A percentile compares a stretch with the other conserved stretches of the same genome.
phyloP scores from a whole-genome alignment of 2,329 filamentous ascomycete genomes.

The Monosporascus cannonballus region DNA sequence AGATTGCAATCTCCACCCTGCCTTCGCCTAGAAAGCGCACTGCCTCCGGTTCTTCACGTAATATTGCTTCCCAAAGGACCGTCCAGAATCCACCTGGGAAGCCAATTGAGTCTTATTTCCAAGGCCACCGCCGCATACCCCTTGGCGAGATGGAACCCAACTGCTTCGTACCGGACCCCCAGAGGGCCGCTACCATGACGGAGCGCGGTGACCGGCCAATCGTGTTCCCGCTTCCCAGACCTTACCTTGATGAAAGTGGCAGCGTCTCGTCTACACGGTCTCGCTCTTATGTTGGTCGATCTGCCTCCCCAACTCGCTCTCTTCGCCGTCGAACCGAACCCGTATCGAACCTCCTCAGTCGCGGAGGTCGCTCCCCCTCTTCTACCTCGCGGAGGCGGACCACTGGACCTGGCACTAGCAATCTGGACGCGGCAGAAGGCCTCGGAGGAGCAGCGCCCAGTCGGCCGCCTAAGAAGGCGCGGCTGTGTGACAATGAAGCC shows the following conservation, averaged over 20 bases:
- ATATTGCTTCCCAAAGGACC: constrained; percentile 8
- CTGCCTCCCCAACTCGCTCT: constrained; percentile 31
- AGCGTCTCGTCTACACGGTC: constrained; percentile 10
- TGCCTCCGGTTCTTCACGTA: constrained; percentile 18
- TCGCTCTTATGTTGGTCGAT: constrained; percentile 23
- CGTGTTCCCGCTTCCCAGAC: constrained; percentile 53
- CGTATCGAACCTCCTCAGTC: constrained; percentile 35
- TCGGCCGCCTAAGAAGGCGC: constrained; percentile 51
- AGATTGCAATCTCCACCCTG: constrained; percentile 38
- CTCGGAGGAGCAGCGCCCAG: constrained; percentile 3
- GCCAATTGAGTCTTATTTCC: constrained; percentile 51
- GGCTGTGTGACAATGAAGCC: constrained; percentile 42
- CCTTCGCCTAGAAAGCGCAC: constrained; percentile 35
- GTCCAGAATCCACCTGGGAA: constrained; percentile 32
- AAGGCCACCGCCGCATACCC: constrained; percentile 43
- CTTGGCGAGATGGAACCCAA: constrained; percentile 60
- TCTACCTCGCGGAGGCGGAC: constrained; percentile 22
- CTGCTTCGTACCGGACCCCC: constrained; percentile 48
- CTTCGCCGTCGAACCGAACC: constrained; percentile 49
- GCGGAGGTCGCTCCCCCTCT: constrained; percentile 18
- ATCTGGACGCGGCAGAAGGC: constrained; percentile 7
- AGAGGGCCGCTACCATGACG: constrained; percentile 42
- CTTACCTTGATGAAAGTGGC: constrained; percentile 41
- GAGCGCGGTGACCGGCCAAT: constrained; percentile 45
- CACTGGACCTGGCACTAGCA: constrained; percentile 4